Evolutionary conservation across 352 stramenopile genomes (phyloP), one percentile per base, ranked within the genome.

Genomic region (Phytophthora capsici): DNA sequence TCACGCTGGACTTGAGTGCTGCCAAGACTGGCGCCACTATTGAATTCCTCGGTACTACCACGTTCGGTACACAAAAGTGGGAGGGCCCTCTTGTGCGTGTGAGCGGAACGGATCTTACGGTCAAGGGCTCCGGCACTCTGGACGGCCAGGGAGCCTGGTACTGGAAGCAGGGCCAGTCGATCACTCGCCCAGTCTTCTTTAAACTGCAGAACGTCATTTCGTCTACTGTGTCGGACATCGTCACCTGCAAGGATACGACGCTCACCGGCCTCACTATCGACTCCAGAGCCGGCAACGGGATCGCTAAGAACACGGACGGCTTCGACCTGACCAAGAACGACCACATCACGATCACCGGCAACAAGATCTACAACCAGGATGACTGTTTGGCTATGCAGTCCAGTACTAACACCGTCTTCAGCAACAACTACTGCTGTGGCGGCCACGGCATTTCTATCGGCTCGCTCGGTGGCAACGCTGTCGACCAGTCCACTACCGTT

Each of bases 121-220:
- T 80, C 3, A 50, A 58, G 14, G 72, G 72, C 7, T 26, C 55
- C 3, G 72, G 72, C 9, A 73, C 38, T 13, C 62, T 80, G 2
- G 73, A 80, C 13, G 73, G 73, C 28, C 69, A 80, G 40, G 69
- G 73, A 6, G 17, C 25, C n/a, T 75, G 63, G 68, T 80, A 80
- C 59, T 80, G 72, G 73, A 67, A 68, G 37, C 65, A 80, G 43
- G 66, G 64, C 10, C 46, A 63, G 28, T 64, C 37, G n/a, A 61
- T 78, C 34, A 75, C 45, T 1, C 55, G 65, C 4, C 73, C 73
- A 1, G 64, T 77, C 19, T 72, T 81, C 51, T 76, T 81, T 46
- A 54, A 58, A 5, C 45, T 79, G 13, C 69, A 60, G 37, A 55
- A 63, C n/a, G 67, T 73, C 6, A 30, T 69, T 1, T 36, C 38